Base-by-base conservation (phyloP, 192 early-diverging fungal species). In the Backusella luteola region DNA sequence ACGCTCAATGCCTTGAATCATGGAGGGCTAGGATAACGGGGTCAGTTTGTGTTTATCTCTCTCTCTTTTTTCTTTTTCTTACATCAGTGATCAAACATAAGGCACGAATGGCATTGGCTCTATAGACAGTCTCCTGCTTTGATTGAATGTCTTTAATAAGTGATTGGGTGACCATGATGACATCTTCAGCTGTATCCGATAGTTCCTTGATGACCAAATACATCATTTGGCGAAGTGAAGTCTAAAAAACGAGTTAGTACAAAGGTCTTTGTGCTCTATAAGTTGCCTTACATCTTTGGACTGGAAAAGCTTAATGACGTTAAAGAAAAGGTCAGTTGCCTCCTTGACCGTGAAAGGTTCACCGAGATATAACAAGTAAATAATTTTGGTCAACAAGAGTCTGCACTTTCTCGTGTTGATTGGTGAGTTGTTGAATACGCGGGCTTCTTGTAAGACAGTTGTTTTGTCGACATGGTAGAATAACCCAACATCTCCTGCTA, bases 121-220 rank as follows among this genome's bases (percentile, higher is more conserved):
- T 91, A 79, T 97, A 94, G 49, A 95, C 92, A 35, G 95, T 91
- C 71, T 98, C 97, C 6, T 91, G 90, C 72, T 94, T 97, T 34
- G 94, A 90, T 83, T 96, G 97, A 89, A 98, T 97, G 82, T 99
- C 98, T 82, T 96, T 95, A 85, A 96, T 97, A 66, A 99, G 83
- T 67, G 91, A 93, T 76, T 93, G 93, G 21, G 96, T 99, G 66
- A 97, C 96, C 94, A 99, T 97, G 79, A 98, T 96, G 19, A 97
- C 95, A 88, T 99, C 94, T 81, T 98, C 95, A 38, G 97, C 96
- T 72, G 95, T 90, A 35, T 85, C 90, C 69, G 95, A 90, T 34
- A 99, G 88, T 85, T 99, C 97, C 83, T 98, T 98, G 85, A 99
- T 99, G 44, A 94, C 91, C 74, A 99, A 87, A 76, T 98, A 98